Percentiles rank a stretch among this genome's conserved stretches.
These are phyloP conservation scores for Croton setiger DNA, from an alignment of 441 rosid genomes.

Conservation along the genomic window DNA sequence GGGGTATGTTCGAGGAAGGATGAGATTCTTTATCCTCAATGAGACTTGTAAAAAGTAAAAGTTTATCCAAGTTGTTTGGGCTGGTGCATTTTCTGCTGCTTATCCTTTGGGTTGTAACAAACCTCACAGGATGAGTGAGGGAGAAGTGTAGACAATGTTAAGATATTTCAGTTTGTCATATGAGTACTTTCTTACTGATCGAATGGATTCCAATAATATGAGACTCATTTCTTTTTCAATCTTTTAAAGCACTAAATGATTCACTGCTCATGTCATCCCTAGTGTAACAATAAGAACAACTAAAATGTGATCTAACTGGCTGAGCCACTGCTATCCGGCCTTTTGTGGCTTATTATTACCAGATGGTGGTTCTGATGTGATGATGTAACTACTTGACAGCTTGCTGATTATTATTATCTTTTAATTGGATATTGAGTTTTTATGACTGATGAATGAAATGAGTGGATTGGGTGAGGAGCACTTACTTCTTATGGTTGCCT, in stretches of 20 bases:
- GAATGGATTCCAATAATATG: neutral
- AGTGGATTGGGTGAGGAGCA: neutral
- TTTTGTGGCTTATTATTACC: neutral
- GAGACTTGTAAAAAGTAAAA: neutral
- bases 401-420: neutral
- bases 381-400: neutral
- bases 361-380: neutral
- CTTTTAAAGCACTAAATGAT: neutral
- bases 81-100: neutral
- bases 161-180: neutral
- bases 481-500: neutral
- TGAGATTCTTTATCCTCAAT: neutral
- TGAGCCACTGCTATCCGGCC: neutral
- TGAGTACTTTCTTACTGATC: neutral
- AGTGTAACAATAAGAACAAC: neutral
- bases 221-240: neutral
- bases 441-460: neutral
- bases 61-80: neutral
- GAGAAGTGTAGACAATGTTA: neutral
- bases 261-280: neutral
- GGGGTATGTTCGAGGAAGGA: neutral
- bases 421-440: neutral
- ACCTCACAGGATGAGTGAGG: neutral
- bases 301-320: neutral
- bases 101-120: too few species aligned